Conservation (phyloP, 345 rosid species). For the Punica granatum region DNA sequence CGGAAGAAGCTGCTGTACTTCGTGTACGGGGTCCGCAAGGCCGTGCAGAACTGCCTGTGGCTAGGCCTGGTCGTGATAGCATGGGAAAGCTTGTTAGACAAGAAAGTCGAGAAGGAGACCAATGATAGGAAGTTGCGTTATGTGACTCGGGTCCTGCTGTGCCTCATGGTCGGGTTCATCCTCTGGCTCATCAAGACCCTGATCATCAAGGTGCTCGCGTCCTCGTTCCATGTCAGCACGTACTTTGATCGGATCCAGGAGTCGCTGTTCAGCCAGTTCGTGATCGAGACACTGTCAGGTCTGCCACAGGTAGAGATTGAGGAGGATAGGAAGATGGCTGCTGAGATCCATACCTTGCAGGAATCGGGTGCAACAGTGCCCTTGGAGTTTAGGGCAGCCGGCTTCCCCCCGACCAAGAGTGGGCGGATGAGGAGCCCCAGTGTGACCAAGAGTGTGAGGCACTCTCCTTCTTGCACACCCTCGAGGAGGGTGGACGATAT, state of each 20-base stretch:
- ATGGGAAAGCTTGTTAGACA: slow-evolving; percentile 65
- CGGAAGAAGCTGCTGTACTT: slow-evolving; percentile 73
- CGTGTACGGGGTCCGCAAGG: slow-evolving; percentile 67
- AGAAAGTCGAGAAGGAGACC: slow-evolving; percentile 34
- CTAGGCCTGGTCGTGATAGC: slow-evolving; percentile 59
- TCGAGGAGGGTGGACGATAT: slow-evolving; percentile 22
- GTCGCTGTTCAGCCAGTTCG: slow-evolving; percentile 65
- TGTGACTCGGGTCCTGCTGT: slow-evolving; percentile 55
- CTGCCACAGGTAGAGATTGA: slow-evolving; percentile 61
- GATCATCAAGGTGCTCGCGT: slow-evolving; percentile 74
- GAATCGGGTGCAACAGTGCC: slow-evolving; percentile 57
- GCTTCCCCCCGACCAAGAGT: slow-evolving; percentile 24
- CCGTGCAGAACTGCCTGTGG: slow-evolving; percentile 88
- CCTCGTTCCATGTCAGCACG: slow-evolving; percentile 84
- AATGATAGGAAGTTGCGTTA: slow-evolving; percentile 28
- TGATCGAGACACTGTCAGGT: slow-evolving; percentile 77
- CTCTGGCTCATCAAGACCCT: slow-evolving; percentile 86
- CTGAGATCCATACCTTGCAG: slow-evolving; percentile 43
- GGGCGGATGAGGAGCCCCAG: slow-evolving; percentile 19
- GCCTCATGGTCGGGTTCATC: slow-evolving; percentile 54
- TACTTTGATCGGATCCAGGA: slow-evolving; percentile 93
- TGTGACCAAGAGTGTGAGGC: slow-evolving; percentile 18
- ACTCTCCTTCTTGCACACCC: slow-evolving; percentile 16
- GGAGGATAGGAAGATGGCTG: slow-evolving; percentile 39
- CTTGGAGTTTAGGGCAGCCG: slow-evolving; percentile 45